Evolutionary conservation across 805 yeast species (phyloP).

Genomic region (Zygoascus tannicola): DNA sequence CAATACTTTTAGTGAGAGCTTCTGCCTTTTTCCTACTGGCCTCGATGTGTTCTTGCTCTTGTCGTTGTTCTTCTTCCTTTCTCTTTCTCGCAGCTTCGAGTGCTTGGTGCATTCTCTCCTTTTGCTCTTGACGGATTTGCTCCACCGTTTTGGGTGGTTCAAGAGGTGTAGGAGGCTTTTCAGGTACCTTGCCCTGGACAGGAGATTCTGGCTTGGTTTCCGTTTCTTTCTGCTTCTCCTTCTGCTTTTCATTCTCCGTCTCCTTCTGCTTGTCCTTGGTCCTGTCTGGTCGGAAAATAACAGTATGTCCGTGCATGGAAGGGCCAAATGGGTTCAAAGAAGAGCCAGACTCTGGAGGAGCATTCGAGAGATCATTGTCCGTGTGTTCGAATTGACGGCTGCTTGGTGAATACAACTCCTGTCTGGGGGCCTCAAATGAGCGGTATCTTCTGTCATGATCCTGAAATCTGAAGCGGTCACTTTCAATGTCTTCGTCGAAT

Average conservation of each 20-base stretch:
- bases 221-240: not conserved
- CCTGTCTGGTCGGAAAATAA: not conserved
- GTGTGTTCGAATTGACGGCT: constrained; percentile 16
- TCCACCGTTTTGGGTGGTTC: constrained; percentile 5
- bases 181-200: not conserved
- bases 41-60: constrained; percentile 23
- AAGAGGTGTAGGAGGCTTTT: not conserved
- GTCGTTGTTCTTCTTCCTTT: constrained; percentile 26
- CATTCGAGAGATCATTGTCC: not conserved
- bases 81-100: constrained; percentile 28
- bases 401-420: constrained; percentile 20
- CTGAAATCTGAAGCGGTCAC: constrained; percentile 17
- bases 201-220: not conserved
- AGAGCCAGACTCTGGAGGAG: not conserved
- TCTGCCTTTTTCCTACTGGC: constrained; percentile 25
- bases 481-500: constrained; percentile 9
- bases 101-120: constrained; percentile 26
- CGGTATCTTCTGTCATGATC: constrained; percentile 19
- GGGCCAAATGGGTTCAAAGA: not conserved
- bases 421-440: constrained; percentile 16
- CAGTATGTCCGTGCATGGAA: not conserved
- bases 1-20: constrained; percentile 21
- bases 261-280: not conserved
- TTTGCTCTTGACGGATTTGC: constrained; percentile 22
- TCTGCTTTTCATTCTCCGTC: no score